phyloP scores from a whole-genome alignment of 352 stramenopile genomes.

The Globisporangium nodosum region DNA sequence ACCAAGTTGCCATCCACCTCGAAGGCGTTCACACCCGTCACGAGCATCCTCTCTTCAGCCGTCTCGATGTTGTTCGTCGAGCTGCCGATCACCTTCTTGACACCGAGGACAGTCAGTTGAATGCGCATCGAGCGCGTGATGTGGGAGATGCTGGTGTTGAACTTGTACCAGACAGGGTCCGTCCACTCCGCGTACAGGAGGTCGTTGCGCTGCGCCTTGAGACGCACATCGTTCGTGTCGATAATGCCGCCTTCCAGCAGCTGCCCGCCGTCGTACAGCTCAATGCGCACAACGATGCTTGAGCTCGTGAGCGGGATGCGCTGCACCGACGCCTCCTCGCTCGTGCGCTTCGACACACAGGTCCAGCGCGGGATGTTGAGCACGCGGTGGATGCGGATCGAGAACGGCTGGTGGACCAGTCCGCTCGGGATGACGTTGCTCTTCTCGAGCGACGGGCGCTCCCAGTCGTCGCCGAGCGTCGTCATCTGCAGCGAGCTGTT shows the following conservation, averaged over 20 bases:
- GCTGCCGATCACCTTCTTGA: conserved; percentile 58
- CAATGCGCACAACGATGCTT: conserved; percentile 69
- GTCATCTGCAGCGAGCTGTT: conserved; percentile 65
- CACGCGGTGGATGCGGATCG: conserved; percentile 68
- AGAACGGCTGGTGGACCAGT: conserved; percentile 56
- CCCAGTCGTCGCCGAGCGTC: conserved; percentile 63
- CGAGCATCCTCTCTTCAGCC: conserved; percentile 65
- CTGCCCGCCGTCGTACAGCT: conserved; percentile 70
- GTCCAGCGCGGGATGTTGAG: conserved; percentile 80
- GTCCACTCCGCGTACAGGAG: conserved; percentile 70
- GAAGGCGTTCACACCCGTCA: conserved; percentile 79
- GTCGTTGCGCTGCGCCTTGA: conserved; percentile 69
- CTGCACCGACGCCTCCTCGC: conserved; percentile 55
- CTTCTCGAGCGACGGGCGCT: conserved; percentile 33
- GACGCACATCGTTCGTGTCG: conserved; percentile 61
- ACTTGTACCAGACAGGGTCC: conserved; percentile 73
- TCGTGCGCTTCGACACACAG: conserved; percentile 56
- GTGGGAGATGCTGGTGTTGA: conserved; percentile 66
- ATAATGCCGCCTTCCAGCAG: conserved; percentile 64
- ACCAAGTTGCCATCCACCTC: conserved; percentile 65
- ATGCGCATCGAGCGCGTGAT: conserved; percentile 72
- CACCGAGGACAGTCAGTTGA: conserved; percentile 63
- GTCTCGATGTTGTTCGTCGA: conserved; percentile 31
- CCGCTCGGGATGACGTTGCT: conserved; percentile 40
- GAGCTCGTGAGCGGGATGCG: conserved; percentile 45